A percentile compares a stretch with the other conserved stretches of the same genome.
Evolutionary conservation across 2,329 filamentous ascomycete species (phyloP).

Genomic region (Penicillium sp.): DNA sequence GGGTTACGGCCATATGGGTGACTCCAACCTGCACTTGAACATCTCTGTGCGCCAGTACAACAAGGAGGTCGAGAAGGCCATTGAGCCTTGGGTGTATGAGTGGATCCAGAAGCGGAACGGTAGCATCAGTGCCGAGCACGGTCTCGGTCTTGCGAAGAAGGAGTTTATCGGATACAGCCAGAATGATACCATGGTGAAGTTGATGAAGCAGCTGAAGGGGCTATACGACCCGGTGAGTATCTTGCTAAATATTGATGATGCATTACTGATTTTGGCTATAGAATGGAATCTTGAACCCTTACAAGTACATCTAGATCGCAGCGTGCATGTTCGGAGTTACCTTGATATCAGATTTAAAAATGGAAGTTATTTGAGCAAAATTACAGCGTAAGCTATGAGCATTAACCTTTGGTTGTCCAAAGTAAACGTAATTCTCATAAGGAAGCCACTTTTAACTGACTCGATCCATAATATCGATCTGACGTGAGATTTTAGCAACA

Average conservation of each 20-base stretch:
- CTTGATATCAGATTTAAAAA: too few relatives aligned
- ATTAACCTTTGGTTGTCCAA: too few relatives aligned
- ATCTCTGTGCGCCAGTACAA: constrained; percentile 74
- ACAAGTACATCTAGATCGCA: constrained; percentile 81
- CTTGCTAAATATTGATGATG: neutral
- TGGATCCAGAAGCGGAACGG: constrained; percentile 84
- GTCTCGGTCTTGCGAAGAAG: constrained; percentile 88
- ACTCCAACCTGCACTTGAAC: constrained; percentile 91
- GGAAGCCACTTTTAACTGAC: too few relatives aligned
- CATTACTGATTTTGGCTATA: constrained; percentile 33
- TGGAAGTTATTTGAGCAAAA: too few relatives aligned
- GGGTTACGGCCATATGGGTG: constrained; percentile 97
- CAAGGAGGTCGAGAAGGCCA: constrained; percentile 70
- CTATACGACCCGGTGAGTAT: constrained; percentile 81
- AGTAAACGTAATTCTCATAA: too few relatives aligned
- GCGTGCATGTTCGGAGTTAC: too few relatives aligned
- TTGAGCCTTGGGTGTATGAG: constrained; percentile 95
- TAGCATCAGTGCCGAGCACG: constrained; percentile 95
- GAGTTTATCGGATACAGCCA: constrained; percentile 88
- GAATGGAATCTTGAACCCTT: constrained; percentile 98
- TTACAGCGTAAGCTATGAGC: too few relatives aligned
- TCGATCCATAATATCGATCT: too few relatives aligned
- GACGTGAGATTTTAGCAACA: too few relatives aligned
- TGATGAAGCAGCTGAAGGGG: constrained; percentile 94
- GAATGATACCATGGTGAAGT: constrained; percentile 70